phyloP scores from a whole-genome alignment of 306 rosid species.

The Styphnolobium japonicum region DNA sequence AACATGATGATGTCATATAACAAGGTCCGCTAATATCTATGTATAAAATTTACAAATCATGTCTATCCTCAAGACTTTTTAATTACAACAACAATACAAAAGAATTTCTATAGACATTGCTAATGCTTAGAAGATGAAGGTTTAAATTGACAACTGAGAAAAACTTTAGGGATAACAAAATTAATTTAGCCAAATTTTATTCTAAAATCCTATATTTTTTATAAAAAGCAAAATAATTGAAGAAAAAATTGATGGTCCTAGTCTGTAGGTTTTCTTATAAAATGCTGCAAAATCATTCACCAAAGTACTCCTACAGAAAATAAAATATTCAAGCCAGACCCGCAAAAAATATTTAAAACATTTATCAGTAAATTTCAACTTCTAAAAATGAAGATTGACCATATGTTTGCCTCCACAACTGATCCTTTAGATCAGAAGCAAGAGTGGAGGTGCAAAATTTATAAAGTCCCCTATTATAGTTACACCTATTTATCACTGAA shows the following conservation, averaged over 20 bases:
- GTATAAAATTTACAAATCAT: no score
- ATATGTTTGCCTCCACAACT: neutral
- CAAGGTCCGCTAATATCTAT: neutral
- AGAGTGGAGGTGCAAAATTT: neutral
- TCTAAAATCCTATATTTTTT: neutral
- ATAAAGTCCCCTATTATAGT: neutral
- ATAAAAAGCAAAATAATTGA: neutral
- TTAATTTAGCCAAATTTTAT: neutral
- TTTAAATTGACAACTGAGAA: neutral
- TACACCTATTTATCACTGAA: neutral
- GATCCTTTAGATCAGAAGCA: slow-evolving; percentile 17
- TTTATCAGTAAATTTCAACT: neutral
- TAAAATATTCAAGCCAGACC: neutral
- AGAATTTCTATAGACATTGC: neutral
- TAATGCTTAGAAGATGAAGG: neutral
- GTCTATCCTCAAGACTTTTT: no score
- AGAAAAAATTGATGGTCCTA: neutral
- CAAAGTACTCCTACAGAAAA: neutral
- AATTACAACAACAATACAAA: no score
- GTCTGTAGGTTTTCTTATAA: neutral
- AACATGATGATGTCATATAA: no score
- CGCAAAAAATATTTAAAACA: neutral
- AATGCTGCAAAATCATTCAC: slow-evolving; percentile 8
- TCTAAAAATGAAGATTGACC: slow-evolving; percentile 9
- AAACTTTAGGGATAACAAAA: neutral